phyloP scores from a whole-genome alignment of 768 basidiomycete species.

The Lenzites betulinus region DNA sequence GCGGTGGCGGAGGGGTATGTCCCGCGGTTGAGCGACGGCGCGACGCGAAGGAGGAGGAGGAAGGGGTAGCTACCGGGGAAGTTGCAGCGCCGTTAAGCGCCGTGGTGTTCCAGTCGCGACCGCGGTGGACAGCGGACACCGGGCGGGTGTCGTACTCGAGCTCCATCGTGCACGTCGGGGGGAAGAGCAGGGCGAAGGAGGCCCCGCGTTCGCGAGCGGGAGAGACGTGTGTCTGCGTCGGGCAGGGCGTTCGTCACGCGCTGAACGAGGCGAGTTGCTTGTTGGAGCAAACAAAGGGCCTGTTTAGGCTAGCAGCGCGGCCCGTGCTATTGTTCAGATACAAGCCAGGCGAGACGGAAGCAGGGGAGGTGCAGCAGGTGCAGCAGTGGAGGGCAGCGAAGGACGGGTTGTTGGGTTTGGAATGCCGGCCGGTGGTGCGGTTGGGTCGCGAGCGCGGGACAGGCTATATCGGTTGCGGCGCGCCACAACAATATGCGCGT shows the following conservation, averaged over 20 bases:
- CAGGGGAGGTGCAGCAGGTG: neutral
- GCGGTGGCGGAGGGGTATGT: constrained; percentile 52
- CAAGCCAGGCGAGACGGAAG: neutral
- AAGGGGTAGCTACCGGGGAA: constrained; percentile 18
- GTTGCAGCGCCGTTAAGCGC: constrained; percentile 20
- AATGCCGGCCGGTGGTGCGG: constrained; percentile 6
- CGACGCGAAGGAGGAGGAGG: constrained; percentile 36
- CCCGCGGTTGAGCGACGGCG: constrained; percentile 73
- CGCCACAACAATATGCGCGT: constrained; percentile 18
- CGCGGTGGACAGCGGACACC: constrained; percentile 27
- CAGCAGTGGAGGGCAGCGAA: neutral
- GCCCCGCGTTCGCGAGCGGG: constrained; percentile 4
- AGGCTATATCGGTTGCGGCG: constrained; percentile 21
- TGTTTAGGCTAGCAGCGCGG: constrained; percentile 22
- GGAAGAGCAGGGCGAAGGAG: neutral
- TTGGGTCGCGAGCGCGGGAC: constrained; percentile 15
- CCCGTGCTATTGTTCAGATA: constrained; percentile 2
- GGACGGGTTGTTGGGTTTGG: constrained; percentile 8
- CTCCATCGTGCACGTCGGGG: constrained; percentile 24
- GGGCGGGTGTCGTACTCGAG: constrained; percentile 29
- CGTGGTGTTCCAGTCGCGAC: constrained; percentile 26
- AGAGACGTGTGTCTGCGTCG: constrained; percentile 1
- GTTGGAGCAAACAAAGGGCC: constrained; percentile 24
- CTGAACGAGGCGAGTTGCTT: constrained; percentile 23
- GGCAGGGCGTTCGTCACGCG: constrained; percentile 11